Percentiles rank a stretch among this genome's conserved stretches.
Conservation (phyloP, 1,139 yeast genomes). For the Yamadazyma kanchanaburiensis region DNA sequence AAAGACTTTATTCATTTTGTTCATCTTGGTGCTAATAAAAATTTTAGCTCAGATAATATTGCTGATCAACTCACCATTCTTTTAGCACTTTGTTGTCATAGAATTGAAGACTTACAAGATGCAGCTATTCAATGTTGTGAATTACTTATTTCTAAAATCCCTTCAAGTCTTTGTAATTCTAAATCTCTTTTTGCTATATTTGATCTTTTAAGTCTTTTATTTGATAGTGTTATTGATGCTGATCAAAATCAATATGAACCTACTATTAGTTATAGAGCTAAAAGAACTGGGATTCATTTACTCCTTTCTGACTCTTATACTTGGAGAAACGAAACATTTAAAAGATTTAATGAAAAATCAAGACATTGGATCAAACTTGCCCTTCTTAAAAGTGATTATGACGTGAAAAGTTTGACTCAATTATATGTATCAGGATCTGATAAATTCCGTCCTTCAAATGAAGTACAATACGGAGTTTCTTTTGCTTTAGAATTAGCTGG, state of each 20-base stretch:
- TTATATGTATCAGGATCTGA: slow-evolving; percentile 61
- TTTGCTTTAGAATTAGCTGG: slow-evolving; percentile 92
- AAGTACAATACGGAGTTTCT: slow-evolving; percentile 74
- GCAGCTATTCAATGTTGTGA: slow-evolving; percentile 83
- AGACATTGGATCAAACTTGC: slow-evolving; percentile 61
- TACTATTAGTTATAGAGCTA: slow-evolving; percentile 62
- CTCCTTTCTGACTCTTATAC: slow-evolving; percentile 73
- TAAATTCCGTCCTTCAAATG: slow-evolving; percentile 24
- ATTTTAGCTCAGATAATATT: slow-evolving; percentile 55
- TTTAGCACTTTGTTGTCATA: slow-evolving; percentile 72
- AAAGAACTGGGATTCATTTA: slow-evolving; percentile 53
- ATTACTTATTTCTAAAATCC: slow-evolving; percentile 61
- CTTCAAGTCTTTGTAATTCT: slow-evolving; percentile 77
- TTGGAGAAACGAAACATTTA: slow-evolving; percentile 72
- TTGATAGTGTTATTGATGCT: slow-evolving; percentile 82
- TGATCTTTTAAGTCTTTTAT: slow-evolving; percentile 74
- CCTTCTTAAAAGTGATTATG: slow-evolving; percentile 59
- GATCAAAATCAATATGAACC: slow-evolving; percentile 83
- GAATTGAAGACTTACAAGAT: slow-evolving; percentile 71
- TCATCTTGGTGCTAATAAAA: slow-evolving; percentile 44
- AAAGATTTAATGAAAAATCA: slow-evolving; percentile 56
- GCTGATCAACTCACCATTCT: slow-evolving; percentile 71
- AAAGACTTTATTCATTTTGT: slow-evolving; percentile 52
- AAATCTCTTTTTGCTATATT: slow-evolving; percentile 71
- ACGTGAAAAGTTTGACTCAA: slow-evolving; percentile 71